Evolutionary conservation across 2,329 filamentous ascomycete genomes (phyloP).

Genomic region (Westerdykella aurantiaca): DNA sequence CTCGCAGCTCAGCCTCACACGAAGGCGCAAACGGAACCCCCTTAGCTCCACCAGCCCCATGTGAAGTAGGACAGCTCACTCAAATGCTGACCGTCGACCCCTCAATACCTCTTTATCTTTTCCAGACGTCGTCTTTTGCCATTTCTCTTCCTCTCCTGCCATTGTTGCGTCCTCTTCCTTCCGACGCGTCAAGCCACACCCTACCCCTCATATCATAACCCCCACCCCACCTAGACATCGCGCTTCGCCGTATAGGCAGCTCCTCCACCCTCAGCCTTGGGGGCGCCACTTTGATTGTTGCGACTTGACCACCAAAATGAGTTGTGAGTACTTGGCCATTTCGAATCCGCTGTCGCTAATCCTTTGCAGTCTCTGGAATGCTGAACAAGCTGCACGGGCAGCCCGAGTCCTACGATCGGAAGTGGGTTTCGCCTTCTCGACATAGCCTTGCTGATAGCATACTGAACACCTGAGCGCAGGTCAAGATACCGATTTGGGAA

Average conservation of each 20-base stretch:
- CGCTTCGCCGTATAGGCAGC: conserved; percentile 26
- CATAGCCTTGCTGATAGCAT: conserved; percentile 3
- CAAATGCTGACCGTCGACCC: too few relatives aligned
- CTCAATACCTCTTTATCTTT: neutral
- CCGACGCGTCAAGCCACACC: neutral
- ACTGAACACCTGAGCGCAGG: conserved; percentile 46
- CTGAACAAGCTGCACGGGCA: conserved; percentile 94
- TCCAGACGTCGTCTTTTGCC: neutral
- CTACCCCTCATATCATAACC: conserved; percentile 17
- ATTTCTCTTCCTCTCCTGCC: neutral
- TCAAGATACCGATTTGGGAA: conserved; percentile 86
- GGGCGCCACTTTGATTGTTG: conserved; percentile 21
- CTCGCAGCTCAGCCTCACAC: neutral
- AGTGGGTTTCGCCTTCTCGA: conserved; percentile 51
- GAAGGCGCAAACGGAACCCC: neutral
- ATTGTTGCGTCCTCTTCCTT: conserved; percentile 7
- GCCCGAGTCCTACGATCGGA: conserved; percentile 97
- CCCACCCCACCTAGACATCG: conserved; percentile 20
- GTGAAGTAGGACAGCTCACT: too few relatives aligned
- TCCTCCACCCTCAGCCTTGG: conserved; percentile 27
- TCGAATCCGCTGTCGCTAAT: conserved; percentile 11
- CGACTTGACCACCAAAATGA: conserved; percentile 28
- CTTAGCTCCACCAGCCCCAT: neutral
- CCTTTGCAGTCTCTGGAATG: conserved; percentile 69
- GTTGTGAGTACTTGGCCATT: conserved; percentile 18